These are phyloP conservation scores for Xylariaceae sp. DNA, from an alignment of 2,329 filamentous ascomycete species.

Conservation along the genomic window DNA sequence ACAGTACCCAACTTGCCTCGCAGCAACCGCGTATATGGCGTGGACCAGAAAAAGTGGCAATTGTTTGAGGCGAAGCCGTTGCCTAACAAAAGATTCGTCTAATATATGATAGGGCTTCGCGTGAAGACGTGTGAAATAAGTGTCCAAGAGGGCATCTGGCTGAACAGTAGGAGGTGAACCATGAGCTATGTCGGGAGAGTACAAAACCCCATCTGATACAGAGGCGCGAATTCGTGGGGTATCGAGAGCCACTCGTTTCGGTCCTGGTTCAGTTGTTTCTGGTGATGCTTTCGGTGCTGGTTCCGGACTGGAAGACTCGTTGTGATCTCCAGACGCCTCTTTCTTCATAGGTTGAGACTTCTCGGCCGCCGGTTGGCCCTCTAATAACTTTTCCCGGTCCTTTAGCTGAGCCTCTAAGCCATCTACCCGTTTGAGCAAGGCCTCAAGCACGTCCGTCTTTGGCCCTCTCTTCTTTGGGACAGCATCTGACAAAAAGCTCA, in stretches of 20 bases:
- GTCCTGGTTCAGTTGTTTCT: slow-evolving; percentile 36
- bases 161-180: slow-evolving; percentile 45
- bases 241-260: slow-evolving; percentile 39
- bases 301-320: slow-evolving; percentile 20
- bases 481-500: slow-evolving; percentile 55
- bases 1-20: slow-evolving; percentile 44
- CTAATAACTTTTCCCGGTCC: slow-evolving; percentile 51
- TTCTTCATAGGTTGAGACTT: slow-evolving; percentile 26
- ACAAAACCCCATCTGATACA: slow-evolving; percentile 36
- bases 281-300: slow-evolving; percentile 25
- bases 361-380: slow-evolving; percentile 36
- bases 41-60: slow-evolving; percentile 51
- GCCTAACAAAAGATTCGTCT: slow-evolving; percentile 69
- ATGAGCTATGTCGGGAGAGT: slow-evolving; percentile 40
- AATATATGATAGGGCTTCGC: slow-evolving; percentile 78
- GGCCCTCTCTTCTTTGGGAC: slow-evolving; percentile 85
- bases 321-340: slow-evolving; percentile 26
- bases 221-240: slow-evolving; percentile 32
- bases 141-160: slow-evolving; percentile 63
- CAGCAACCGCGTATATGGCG: slow-evolving; percentile 57
- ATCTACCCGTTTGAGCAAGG: slow-evolving; percentile 77
- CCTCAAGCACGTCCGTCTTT: slow-evolving; percentile 84
- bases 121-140: slow-evolving; percentile 74
- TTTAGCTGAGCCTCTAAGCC: slow-evolving; percentile 76
- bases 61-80: slow-evolving; percentile 64